These are phyloP conservation scores for Stephania yunnanensis DNA, from an alignment of 164 flowering plant species.

Conservation along the genomic window DNA sequence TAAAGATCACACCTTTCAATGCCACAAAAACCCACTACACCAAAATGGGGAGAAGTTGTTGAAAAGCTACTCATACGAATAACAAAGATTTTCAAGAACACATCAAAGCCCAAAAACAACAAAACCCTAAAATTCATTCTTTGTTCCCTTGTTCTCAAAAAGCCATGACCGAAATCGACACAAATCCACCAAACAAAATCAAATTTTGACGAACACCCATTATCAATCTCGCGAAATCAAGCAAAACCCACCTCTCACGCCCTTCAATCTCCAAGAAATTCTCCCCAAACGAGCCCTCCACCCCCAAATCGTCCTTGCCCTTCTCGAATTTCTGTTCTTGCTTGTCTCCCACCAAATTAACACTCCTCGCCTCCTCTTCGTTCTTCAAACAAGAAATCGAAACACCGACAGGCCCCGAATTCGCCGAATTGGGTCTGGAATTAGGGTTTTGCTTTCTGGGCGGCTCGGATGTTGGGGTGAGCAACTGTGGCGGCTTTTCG, in stretches of 20 bases:
- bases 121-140: neutral
- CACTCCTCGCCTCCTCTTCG: constrained; percentile 6
- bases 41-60: neutral
- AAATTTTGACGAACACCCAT: too few species aligned
- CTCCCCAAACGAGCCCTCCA: constrained; percentile 61
- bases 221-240: neutral
- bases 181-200: neutral
- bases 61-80: neutral
- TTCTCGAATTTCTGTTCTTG: neutral
- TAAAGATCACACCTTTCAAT: neutral
- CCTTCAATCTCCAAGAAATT: constrained; percentile 51
- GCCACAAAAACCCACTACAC: neutral
- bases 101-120: neutral
- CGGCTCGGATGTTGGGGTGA: constrained; percentile 6
- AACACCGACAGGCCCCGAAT: constrained; percentile 23
- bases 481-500: constrained; percentile 25
- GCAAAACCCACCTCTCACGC: constrained; percentile 52
- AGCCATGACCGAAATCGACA: neutral
- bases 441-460: constrained; percentile 19
- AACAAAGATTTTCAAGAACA: neutral
- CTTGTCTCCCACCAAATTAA: constrained; percentile 6
- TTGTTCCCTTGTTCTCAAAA: neutral
- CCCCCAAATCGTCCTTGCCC: constrained; percentile 15
- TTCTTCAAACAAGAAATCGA: constrained; percentile 12
- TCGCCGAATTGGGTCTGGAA: constrained; percentile 20